Percentiles rank a stretch among this genome's conserved stretches.
Conservation (phyloP, 306 rosid genomes). For the Cicer bijugum region DNA sequence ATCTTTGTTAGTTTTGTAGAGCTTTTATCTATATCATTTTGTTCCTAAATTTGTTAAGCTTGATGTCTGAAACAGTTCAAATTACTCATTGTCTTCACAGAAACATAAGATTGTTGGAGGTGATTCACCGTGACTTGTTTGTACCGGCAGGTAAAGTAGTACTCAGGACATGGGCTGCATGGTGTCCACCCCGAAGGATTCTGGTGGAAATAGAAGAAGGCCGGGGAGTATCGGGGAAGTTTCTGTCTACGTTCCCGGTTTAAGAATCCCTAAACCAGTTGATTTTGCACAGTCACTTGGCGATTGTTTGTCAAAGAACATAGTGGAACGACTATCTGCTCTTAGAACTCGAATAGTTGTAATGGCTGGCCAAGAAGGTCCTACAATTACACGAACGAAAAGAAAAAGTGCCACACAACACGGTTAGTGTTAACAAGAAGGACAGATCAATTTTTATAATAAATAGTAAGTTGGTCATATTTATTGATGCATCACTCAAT, state of each 20-base stretch:
- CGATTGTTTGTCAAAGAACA: conserved; percentile 78
- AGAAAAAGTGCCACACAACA: conserved; percentile 88
- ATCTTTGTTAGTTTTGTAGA: conserved; percentile 37
- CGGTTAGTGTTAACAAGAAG: conserved; percentile 61
- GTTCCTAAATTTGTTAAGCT: conserved; percentile 39
- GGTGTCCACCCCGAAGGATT: conserved; percentile 75
- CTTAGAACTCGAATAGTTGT: conserved; percentile 93
- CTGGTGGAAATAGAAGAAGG: conserved; percentile 83
- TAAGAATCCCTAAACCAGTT: conserved; percentile 90
- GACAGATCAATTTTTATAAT: conserved; percentile 33
- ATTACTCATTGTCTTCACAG: conserved; percentile 12
- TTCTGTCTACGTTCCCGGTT: conserved; percentile 92
- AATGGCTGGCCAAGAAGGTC: conserved; percentile 95
- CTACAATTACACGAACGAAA: conserved; percentile 87
- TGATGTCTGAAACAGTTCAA: conserved; percentile 42
- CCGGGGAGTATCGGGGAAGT: conserved; percentile 93
- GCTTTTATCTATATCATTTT: conserved; percentile 38
- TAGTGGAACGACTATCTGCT: conserved; percentile 85
- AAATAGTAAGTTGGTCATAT: conserved; percentile 7
- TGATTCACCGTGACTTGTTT: conserved; percentile 50
- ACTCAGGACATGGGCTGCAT: conserved; percentile 85
- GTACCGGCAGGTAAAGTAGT: conserved; percentile 57
- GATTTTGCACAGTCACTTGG: conserved; percentile 81
- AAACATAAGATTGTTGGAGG: conserved; percentile 39
- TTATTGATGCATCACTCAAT: conserved; percentile 49